phyloP scores from a whole-genome alignment of 345 rosid species.

The Arabis alpina region DNA sequence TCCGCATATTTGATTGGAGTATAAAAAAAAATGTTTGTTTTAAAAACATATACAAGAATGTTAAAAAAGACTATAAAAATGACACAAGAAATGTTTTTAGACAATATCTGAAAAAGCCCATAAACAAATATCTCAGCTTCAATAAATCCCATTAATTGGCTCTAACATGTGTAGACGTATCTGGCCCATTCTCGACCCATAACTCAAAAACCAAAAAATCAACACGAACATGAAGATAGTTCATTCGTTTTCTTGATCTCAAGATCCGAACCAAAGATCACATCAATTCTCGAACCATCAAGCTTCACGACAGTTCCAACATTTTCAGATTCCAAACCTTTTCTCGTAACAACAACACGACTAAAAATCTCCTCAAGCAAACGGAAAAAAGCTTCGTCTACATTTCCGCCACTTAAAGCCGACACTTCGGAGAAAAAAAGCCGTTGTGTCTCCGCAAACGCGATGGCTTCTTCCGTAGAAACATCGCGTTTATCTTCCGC shows the following conservation, averaged over 20 bases:
- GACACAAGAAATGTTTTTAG: neutral
- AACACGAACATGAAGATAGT: conserved; percentile 61
- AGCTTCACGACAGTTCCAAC: conserved; percentile 38
- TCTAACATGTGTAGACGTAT: neutral
- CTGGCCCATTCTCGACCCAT: conserved; percentile 17
- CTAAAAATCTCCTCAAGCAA: conserved; percentile 62
- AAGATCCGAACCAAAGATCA: conserved; percentile 59
- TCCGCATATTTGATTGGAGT: neutral
- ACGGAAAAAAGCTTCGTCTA: conserved; percentile 70
- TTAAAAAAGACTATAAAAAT: conserved; percentile 3
- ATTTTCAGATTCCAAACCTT: conserved; percentile 49
- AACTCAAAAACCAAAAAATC: conserved; percentile 36
- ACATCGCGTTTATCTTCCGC: conserved; percentile 64
- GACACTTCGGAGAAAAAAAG: conserved; percentile 83
- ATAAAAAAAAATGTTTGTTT: neutral
- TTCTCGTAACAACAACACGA: conserved; percentile 54
- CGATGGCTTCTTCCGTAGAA: conserved; percentile 72
- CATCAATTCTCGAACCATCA: conserved; percentile 68
- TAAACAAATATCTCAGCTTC: neutral
- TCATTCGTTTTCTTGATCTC: conserved; percentile 64
- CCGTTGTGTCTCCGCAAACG: conserved; percentile 77
- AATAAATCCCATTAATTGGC: neutral
- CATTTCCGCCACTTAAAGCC: conserved; percentile 76
- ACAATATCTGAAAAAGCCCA: conserved; percentile 1
- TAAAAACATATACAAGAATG: neutral